Evolutionary conservation across 331 rosid genomes (phyloP).

Genomic region (Arachis monticola): DNA sequence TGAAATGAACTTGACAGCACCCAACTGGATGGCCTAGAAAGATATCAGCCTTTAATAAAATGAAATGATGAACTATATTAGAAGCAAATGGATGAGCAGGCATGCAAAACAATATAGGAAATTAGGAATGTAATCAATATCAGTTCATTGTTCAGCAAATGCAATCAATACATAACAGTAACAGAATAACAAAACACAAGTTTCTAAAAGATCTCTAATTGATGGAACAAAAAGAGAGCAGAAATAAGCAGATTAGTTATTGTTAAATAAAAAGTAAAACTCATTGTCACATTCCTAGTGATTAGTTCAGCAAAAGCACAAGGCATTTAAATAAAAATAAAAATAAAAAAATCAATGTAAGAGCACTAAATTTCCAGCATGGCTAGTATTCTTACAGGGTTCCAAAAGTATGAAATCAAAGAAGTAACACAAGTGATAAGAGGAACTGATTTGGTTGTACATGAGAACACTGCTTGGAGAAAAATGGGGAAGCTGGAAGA

Average conservation of each 20-base stretch:
- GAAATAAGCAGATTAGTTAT: conserved; percentile 6
- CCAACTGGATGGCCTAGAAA: conserved; percentile 77
- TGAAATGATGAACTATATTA: not conserved
- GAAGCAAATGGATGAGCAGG: conserved; percentile 22
- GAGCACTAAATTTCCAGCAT: conserved; percentile 31
- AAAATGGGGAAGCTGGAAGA: conserved; percentile 65
- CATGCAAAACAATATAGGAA: conserved; percentile 14
- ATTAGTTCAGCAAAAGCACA: conserved; percentile 15
- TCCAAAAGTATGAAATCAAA: conserved; percentile 68
- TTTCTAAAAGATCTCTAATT: conserved; percentile 8
- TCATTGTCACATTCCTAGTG: conserved; percentile 2
- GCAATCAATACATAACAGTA: conserved; percentile 12
- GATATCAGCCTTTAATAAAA: conserved; percentile 31
- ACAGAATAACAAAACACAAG: not conserved
- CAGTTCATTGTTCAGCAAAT: too few species aligned
- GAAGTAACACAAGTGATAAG: conserved; percentile 69
- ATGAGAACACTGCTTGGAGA: conserved; percentile 78
- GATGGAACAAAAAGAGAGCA: conserved; percentile 24
- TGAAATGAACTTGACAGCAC: conserved; percentile 83
- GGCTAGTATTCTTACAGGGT: conserved; percentile 68
- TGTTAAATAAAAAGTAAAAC: conserved; percentile 22
- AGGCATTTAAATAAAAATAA: not conserved
- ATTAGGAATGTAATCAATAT: too few species aligned
- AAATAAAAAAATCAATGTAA: conserved; percentile 2
- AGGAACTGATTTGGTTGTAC: conserved; percentile 68